Conservation (phyloP, 768 basidiomycete species). For the Phaffia australis region DNA sequence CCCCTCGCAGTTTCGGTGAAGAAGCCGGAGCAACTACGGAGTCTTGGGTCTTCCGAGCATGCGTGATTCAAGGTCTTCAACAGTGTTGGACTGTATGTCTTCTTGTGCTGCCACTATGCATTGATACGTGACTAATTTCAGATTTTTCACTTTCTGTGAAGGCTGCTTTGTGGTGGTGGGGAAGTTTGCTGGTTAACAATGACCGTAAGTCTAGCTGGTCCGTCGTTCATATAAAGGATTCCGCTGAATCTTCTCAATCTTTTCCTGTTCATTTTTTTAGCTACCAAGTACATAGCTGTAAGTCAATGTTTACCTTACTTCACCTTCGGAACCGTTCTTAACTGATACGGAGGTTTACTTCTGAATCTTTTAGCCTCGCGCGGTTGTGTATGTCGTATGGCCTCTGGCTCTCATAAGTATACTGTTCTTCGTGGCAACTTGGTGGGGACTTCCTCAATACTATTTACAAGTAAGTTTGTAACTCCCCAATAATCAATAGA, state of each 20-base stretch:
- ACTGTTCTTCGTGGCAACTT: conserved; percentile 68
- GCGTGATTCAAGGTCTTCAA: conserved; percentile 86
- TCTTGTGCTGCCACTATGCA: neutral
- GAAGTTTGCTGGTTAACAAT: conserved; percentile 55
- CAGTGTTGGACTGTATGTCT: conserved; percentile 57
- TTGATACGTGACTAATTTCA: neutral
- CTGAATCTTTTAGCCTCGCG: neutral
- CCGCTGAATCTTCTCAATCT: neutral
- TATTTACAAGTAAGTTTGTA: conserved; percentile 18
- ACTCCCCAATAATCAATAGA: neutral
- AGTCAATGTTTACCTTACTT: no score
- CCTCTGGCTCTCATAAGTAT: conserved; percentile 65
- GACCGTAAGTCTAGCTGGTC: conserved; percentile 55
- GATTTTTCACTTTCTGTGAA: no score
- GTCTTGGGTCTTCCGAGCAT: conserved; percentile 82
- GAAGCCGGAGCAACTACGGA: conserved; percentile 96
- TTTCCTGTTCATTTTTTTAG: no score
- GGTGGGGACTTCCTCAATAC: conserved; percentile 71
- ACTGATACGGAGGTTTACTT: no score
- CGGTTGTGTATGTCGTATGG: conserved; percentile 64
- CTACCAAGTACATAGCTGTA: no score
- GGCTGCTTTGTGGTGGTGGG: conserved; percentile 89
- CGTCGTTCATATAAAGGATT: conserved; percentile 39
- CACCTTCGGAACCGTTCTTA: no score
- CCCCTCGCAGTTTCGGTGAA: conserved; percentile 75